Base-by-base conservation (phyloP, 371 early-diverging fungal species). In the Blakeslea trispora region DNA sequence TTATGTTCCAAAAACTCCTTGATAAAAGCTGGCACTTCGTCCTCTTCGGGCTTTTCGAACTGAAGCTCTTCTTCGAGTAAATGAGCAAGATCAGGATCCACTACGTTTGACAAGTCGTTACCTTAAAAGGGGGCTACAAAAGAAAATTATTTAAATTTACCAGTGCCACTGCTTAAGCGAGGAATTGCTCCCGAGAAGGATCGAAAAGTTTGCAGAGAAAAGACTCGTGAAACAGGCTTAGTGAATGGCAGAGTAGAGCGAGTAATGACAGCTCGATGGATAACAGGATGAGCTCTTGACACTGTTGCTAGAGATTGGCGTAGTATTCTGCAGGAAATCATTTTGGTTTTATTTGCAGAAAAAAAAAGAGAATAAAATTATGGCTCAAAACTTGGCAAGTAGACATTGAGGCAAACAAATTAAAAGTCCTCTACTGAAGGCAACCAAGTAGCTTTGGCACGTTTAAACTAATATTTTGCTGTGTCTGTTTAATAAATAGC, bases 1-100 rank as follows among this genome's bases (percentile, higher is more conserved):
- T 83, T 83, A 45, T 77, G 61, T 42, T 83, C 69, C 55, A 84
- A 64, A 67, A 92, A 95, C 31, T 79, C 76, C 61, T 83, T 77
- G 53, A 93, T 64, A 66, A 85, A 91, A 19, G 60, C 56, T 18
- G 45, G 9, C 40, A 59, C 60, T 53, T 57, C 53, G 18, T 69
- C 63, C 47, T 80, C 82, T 22, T 84, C 82, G 19, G 64, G 59
- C 47, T 75, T 81, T 74, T 94, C 95, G 71, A 85, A 91, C 49
- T 82, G 73, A 48, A 88, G 68, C 79, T 93, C 94, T 21, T 80
- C 80, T 45, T 73, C 68, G 42, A 94, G 75, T 46, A 76, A 77
- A 61, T 82, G 79, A 35, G 79, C 65, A 34, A 90, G 75, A 17
- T 85, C 86, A 56, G 74, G 66, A 64, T 89, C 89, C 22, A 70